Evolutionary conservation across 2,329 filamentous ascomycete species (phyloP), one percentile per base, ranked within the genome.

Genomic region (Hypoxylon sp.): DNA sequence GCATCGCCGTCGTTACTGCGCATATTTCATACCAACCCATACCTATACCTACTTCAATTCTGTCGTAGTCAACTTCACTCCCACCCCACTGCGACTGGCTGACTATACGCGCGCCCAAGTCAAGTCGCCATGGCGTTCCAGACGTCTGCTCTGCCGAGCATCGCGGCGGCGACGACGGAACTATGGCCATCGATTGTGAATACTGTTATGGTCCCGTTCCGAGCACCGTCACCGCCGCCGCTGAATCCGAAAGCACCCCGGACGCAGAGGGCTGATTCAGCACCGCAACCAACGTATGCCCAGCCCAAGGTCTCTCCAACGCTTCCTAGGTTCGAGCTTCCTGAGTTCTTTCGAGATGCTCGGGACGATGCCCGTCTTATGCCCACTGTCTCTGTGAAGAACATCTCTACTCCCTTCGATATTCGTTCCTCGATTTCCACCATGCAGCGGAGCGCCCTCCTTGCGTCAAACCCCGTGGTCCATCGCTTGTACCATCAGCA

Each of bases 111-210:
- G 67, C 69, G 54, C 62, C 62, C 35, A 50, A 47, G 35, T 58
- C 52, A 17, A 68, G 54, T 72, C 65, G 73, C 65, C 51, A 78
- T 78, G 77, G 76, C 76, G 62, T 71, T 78, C 19, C 76, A 75
- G 55, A 71, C 73, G 67, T 72, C 75, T 56, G 72, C 74, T 63
- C 72, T 77, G 11, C 66, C 73, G 81, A 81, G 78, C 71, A 78
- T 85, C 74, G 81, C 80, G 68, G 80, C 80, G 53, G 81, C 79
- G 66, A 80, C 81, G 6, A 76, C 82, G 54, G 83, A 83, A 39
- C 71, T 85, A 58, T 82, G 82, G 81, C 83, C 84, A 59, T 84
- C 83, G 48, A 78, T 85, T 67, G 77, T 79, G 56, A 83, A 78
- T 65, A 80, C 80, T 11, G 67, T 83, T 15, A 74, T 78, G 62